These are phyloP conservation scores for Microsporum ferrugineum DNA, from an alignment of 2,329 filamentous ascomycete genomes.

Conservation along the genomic window DNA sequence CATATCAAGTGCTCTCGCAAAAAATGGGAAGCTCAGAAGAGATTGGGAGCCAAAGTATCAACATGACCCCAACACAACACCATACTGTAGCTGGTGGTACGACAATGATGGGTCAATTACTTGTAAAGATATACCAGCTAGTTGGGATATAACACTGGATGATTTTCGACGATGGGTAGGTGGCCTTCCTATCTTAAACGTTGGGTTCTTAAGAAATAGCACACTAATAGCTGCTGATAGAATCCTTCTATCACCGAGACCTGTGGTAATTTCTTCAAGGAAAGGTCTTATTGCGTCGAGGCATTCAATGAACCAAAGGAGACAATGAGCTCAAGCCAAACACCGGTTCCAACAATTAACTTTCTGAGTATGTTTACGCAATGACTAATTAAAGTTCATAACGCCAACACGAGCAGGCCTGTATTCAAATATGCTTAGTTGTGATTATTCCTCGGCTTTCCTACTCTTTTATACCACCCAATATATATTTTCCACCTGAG, in stretches of 20 bases:
- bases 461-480: too few species aligned
- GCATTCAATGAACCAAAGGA: conserved; percentile 2
- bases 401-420: too few species aligned
- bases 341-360: not conserved
- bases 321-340: not conserved
- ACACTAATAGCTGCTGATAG: not conserved
- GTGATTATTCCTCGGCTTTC: too few species aligned
- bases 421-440: too few species aligned
- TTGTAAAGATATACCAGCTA: not conserved
- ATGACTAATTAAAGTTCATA: too few species aligned
- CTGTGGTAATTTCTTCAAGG: conserved; percentile 1
- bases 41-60: not conserved
- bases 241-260: not conserved
- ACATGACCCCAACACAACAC: not conserved
- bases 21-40: too few species aligned
- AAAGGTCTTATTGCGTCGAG: not conserved
- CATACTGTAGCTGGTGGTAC: not conserved
- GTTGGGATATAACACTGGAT: not conserved
- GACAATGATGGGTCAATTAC: not conserved
- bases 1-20: too few species aligned
- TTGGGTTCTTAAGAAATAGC: not conserved
- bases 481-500: too few species aligned
- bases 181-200: not conserved
- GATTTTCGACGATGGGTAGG: not conserved
- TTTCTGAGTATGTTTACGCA: too few species aligned